phyloP scores from a whole-genome alignment of 129 eudicot species.

The Helianthus tuberosus region DNA sequence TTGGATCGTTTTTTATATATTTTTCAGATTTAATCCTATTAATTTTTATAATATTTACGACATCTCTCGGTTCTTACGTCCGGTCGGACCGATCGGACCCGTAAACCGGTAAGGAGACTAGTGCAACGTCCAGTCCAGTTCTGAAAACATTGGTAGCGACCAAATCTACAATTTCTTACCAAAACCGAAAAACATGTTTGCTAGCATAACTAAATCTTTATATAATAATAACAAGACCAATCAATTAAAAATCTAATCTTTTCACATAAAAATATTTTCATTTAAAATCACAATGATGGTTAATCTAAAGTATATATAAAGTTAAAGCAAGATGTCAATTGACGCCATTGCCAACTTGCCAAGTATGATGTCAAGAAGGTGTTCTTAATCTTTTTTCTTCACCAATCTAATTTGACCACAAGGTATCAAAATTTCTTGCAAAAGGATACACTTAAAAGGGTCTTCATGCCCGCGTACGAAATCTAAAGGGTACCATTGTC shows the following conservation, averaged over 20 bases:
- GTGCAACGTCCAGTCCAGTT: no score
- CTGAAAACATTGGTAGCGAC: no score
- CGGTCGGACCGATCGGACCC: no score
- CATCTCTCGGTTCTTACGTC: no score
- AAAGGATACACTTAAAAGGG: constrained; percentile 15
- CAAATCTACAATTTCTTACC: no score
- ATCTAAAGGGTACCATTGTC: constrained; percentile 30
- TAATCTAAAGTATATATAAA: neutral
- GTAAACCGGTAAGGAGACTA: no score
- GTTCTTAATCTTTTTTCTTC: neutral
- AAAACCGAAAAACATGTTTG: no score
- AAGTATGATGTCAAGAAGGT: constrained; percentile 7
- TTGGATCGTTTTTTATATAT: no score
- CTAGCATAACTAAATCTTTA: no score
- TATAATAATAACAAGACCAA: no score
- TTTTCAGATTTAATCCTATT: no score
- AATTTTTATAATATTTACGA: no score
- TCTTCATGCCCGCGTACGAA: constrained; percentile 30
- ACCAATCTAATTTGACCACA: constrained; percentile 18
- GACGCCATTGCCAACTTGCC: constrained; percentile 1
- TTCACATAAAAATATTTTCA: neutral
- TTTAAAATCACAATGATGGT: constrained; percentile 7
- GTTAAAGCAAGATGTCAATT: constrained; percentile 22
- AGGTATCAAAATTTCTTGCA: neutral
- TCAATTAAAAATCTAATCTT: neutral